Evolutionary conservation across 805 yeast genomes (phyloP).

Genomic region (Kodamaea neixiangensis): DNA sequence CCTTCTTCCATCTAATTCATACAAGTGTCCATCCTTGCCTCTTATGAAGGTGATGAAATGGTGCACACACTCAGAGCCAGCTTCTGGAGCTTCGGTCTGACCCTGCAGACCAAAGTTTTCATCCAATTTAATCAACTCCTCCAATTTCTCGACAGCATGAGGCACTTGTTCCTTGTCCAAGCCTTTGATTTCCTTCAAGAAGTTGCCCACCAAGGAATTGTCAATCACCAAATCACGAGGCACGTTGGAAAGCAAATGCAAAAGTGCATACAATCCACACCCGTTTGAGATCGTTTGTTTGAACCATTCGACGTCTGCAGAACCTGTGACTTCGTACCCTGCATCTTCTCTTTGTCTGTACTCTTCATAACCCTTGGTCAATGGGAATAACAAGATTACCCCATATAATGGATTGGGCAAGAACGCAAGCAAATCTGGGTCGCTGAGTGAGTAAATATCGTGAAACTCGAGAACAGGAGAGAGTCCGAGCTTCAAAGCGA

Average conservation of each 20-base stretch:
- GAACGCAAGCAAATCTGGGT: constrained; percentile 75
- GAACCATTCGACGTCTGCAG: constrained; percentile 63
- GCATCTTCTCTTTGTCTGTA: constrained; percentile 46
- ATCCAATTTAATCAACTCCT: constrained; percentile 41
- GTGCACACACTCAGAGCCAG: constrained; percentile 51
- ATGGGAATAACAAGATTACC: constrained; percentile 78
- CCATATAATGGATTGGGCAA: constrained; percentile 81
- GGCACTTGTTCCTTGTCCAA: constrained; percentile 35
- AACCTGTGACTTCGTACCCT: constrained; percentile 26
- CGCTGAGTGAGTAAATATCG: constrained; percentile 85
- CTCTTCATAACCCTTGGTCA: constrained; percentile 61
- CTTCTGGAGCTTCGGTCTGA: constrained; percentile 66
- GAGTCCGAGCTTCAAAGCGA: constrained; percentile 71
- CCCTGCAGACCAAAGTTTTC: constrained; percentile 52
- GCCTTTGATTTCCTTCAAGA: constrained; percentile 20
- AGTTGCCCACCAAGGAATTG: constrained; percentile 32
- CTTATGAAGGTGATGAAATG: constrained; percentile 80
- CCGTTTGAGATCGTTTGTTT: constrained; percentile 85
- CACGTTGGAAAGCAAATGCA: constrained; percentile 58
- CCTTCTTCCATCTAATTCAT: constrained; percentile 89
- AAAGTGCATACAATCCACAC: constrained; percentile 87
- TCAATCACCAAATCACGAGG: constrained; percentile 47
- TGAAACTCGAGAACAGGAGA: constrained; percentile 59
- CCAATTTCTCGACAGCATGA: constrained; percentile 48
- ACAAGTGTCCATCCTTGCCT: constrained; percentile 56